Base-by-base conservation (phyloP, 1,284 basidiomycete species). In the Phylloboletellus chloephorus region DNA sequence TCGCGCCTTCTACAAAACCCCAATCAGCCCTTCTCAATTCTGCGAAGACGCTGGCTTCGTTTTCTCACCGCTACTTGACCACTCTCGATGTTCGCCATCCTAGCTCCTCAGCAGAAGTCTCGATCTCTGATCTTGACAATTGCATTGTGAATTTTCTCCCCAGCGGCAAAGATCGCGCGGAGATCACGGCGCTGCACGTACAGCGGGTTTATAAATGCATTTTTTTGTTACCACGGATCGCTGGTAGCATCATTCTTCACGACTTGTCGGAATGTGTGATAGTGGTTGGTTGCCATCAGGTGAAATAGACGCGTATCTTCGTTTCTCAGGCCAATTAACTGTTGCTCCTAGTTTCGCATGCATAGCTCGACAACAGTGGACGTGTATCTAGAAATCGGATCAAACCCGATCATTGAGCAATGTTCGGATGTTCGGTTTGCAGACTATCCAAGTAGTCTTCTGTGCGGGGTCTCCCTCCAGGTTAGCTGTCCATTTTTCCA, bases 361-460 rank as follows among this genome's bases (percentile, higher is more conserved):
- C 88, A 91, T 53, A 68, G 71, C 6, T 87, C 85, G 0, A 67
- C 57, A 0, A 47, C 67, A 7, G 72, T 79, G 0, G 74, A 78
- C 31, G 73, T 88, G 4, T 78, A 81, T 48, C 69, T 91, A 3
- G 64, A 74, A 12, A 77, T 79, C 7, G 56, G 66, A 6, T 87
- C 84, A 2, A 76, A 79, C 41, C 86, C 88, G 0, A 72, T 88
- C 56, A 87, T 91, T 24, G 88, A 91, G 56, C 71, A 81, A 46
- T 88, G 78, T 52, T 66, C 66, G 1, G 50, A 53, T 1, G 72
- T 90, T 32, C 63, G 65, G 1, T 88, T 91, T 51, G 65, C 73
- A 2, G 48, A 58, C 0, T 88, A 86, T 56, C 83, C 84, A 6
- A 37, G 46, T 13, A 46, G 35, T 28, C 49, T 69, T 13, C 16